These are phyloP conservation scores for Hemisphaericaspora xylofermentans DNA, from an alignment of 1,139 yeast genomes.

Conservation along the genomic window DNA sequence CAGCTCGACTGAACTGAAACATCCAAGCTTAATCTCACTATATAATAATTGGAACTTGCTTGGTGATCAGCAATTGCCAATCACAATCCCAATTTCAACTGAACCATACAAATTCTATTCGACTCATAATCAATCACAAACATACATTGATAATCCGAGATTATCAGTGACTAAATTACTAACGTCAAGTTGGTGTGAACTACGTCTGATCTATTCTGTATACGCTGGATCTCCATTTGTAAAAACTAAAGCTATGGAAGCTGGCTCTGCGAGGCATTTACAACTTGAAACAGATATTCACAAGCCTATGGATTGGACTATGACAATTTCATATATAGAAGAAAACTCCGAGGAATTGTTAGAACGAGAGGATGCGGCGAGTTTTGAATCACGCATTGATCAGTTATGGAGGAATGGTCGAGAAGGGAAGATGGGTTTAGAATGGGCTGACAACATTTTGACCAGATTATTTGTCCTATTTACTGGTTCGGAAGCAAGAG, in stretches of 20 bases:
- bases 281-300: conserved; percentile 43
- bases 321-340: conserved; percentile 20
- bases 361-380: neutral
- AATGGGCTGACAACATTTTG: conserved; percentile 35
- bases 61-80: conserved; percentile 9
- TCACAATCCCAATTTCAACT: conserved; percentile 5
- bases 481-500: conserved; percentile 55
- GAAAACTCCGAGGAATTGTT: conserved; percentile 10
- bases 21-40: conserved; percentile 5
- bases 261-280: conserved; percentile 44
- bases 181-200: conserved; percentile 54
- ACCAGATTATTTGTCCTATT: conserved; percentile 38
- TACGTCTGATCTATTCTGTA: conserved; percentile 42
- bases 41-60: conserved; percentile 15
- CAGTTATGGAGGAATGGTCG: neutral
- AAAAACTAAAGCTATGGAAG: conserved; percentile 30
- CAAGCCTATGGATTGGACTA: conserved; percentile 24
- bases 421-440: conserved; percentile 26
- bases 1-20: neutral
- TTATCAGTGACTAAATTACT: conserved; percentile 48
- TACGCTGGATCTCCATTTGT: conserved; percentile 34
- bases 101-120: conserved; percentile 30
- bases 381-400: neutral
- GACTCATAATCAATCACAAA: conserved; percentile 22
- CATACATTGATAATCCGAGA: conserved; percentile 32